These are phyloP conservation scores for Xylariaceae sp. DNA, from an alignment of 2,329 filamentous ascomycete genomes.

Conservation along the genomic window DNA sequence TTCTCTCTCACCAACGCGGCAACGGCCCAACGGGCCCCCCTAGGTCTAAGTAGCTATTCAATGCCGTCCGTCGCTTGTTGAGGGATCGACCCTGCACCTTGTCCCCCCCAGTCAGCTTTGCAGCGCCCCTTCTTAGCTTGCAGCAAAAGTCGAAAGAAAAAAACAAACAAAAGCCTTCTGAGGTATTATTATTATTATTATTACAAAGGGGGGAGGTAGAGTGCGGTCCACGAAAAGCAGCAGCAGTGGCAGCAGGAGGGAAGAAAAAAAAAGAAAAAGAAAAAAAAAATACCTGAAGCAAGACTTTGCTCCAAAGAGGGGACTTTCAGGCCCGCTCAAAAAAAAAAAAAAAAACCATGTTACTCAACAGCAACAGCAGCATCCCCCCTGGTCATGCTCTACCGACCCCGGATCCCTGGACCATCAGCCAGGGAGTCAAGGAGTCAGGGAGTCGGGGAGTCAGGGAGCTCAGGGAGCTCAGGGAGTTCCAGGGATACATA, in stretches of 20 bases:
- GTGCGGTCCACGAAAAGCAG: conserved; percentile 17
- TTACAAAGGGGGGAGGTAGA: conserved; percentile 13
- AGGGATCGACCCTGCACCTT: conserved; percentile 32
- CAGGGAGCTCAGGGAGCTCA: no score
- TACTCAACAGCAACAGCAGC: conserved; percentile 21
- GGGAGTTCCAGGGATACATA: conserved; percentile 19
- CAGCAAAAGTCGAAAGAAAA: conserved; percentile 23
- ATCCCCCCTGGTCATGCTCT: conserved; percentile 16
- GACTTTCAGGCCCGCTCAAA: conserved; percentile 20
- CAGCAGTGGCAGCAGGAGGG: conserved; percentile 1
- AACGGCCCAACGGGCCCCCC: no score
- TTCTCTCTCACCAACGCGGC: conserved; percentile 22
- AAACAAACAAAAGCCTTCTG: neutral
- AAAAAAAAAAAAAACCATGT: conserved; percentile 2
- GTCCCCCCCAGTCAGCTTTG: conserved; percentile 23
- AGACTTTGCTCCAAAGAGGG: neutral
- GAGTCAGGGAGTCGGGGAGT: no score
- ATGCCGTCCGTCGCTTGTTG: conserved; percentile 24
- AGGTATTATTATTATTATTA: neutral
- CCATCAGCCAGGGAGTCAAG: conserved; percentile 9
- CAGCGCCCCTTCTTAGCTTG: conserved; percentile 23
- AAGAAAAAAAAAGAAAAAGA: no score
- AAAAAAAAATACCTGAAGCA: conserved; percentile 8
- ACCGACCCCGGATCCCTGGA: conserved; percentile 26
- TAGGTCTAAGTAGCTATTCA: conserved; percentile 16